Percentiles rank a stretch among this genome's conserved stretches.
Evolutionary conservation across 257 asterid genomes (phyloP).

Genomic region (Gentiana dahurica): DNA sequence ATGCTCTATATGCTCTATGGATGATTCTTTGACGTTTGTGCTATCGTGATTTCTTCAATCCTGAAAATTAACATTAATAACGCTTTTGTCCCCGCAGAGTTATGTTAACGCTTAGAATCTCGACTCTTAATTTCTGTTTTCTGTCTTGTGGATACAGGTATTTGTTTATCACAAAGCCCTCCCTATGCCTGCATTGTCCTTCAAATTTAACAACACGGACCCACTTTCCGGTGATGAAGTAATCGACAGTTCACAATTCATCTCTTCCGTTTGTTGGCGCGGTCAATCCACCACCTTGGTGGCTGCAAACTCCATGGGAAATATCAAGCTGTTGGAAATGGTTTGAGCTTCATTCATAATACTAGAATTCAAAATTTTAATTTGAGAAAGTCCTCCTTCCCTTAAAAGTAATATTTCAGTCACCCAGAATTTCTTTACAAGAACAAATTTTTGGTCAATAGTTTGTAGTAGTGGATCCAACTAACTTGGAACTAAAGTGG

Average conservation of each 20-base stretch:
- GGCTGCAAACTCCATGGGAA: conserved; percentile 94
- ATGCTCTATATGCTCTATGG: not conserved
- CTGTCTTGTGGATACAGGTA: conserved; percentile 32
- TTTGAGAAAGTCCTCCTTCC: not conserved
- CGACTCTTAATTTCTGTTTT: no score
- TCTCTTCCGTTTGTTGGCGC: conserved; percentile 94
- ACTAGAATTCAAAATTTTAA: not conserved
- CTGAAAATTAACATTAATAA: not conserved
- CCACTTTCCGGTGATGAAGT: conserved; percentile 62
- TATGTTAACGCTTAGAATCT: no score
- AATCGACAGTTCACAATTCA: conserved; percentile 71
- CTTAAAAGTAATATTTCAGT: not conserved
- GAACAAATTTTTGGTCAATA: conserved; percentile 15
- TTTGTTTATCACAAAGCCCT: conserved; percentile 83
- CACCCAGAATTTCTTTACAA: not conserved
- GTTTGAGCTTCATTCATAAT: conserved; percentile 21
- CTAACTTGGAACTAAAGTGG: conserved; percentile 12
- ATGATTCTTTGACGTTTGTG: no score
- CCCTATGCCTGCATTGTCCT: conserved; percentile 78
- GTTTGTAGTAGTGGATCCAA: conserved; percentile 9
- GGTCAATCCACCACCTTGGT: conserved; percentile 80
- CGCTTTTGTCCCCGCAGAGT: no score
- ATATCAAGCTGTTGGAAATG: conserved; percentile 88
- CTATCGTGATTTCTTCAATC: not conserved
- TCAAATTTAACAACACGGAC: conserved; percentile 55